A percentile compares a stretch with the other conserved stretches of the same genome.
phyloP scores from a whole-genome alignment of 768 basidiomycete genomes.

The Sutorius australiensis region DNA sequence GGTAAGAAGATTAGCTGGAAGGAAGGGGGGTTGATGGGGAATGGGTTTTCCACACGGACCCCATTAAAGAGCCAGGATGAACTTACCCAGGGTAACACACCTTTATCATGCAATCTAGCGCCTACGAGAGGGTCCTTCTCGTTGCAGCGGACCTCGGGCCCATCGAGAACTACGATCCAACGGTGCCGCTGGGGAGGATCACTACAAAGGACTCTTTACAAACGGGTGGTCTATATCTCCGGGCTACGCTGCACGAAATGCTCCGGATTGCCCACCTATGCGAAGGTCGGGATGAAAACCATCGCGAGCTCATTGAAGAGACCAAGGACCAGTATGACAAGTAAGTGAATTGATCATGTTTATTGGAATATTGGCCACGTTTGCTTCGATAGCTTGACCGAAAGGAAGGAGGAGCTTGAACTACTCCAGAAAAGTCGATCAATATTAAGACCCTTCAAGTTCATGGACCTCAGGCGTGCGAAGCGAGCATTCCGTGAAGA shows the following conservation, averaged over 20 bases:
- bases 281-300: neutral
- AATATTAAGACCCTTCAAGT: neutral
- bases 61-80: neutral
- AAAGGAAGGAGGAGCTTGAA: neutral
- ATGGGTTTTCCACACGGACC: neutral
- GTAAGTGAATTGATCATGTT: neutral
- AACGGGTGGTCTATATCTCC: constrained; percentile 5
- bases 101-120: constrained; percentile 9
- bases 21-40: neutral
- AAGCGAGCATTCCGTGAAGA: neutral
- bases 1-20: neutral
- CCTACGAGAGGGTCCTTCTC: constrained; percentile 1
- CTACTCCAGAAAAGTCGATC: neutral
- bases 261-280: neutral
- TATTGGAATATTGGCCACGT: neutral
- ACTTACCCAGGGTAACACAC: neutral
- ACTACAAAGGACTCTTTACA: neutral
- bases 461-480: neutral
- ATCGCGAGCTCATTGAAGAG: neutral
- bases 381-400: neutral
- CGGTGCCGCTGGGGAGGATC: neutral
- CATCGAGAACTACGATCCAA: neutral
- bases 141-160: constrained; percentile 4
- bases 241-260: constrained; percentile 9
- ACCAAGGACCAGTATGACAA: neutral